phyloP scores from a whole-genome alignment of 1,284 basidiomycete species.

The Pascua guehoae region DNA sequence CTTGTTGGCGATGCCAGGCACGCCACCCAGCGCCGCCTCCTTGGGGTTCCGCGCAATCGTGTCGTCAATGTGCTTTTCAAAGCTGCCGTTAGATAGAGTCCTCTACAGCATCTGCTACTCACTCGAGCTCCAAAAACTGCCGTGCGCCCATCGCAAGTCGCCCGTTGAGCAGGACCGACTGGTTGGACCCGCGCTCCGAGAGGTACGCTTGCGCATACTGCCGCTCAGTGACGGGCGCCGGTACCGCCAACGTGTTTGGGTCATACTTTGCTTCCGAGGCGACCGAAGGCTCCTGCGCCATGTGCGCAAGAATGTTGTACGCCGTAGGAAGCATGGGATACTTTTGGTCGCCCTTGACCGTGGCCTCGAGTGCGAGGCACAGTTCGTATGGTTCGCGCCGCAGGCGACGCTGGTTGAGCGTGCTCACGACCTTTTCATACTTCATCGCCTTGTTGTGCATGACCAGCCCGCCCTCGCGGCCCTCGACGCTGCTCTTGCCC shows the following conservation, averaged over 20 bases:
- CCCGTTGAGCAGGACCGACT: conserved; percentile 27
- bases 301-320: conserved; percentile 48
- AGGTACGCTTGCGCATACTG: conserved; percentile 54
- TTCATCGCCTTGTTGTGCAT: conserved; percentile 88
- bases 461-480: conserved; percentile 51
- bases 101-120: conserved; percentile 21
- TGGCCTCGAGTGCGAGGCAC: conserved; percentile 35
- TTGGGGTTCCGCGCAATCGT: conserved; percentile 77
- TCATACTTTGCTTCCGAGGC: conserved; percentile 14
- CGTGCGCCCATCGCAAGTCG: conserved; percentile 40
- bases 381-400: conserved; percentile 35
- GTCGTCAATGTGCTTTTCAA: conserved; percentile 78
- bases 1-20: conserved; percentile 84
- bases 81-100: conserved; percentile 50
- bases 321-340: conserved; percentile 45
- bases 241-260: conserved; percentile 2
- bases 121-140: conserved; percentile 59
- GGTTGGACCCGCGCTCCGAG: conserved; percentile 21
- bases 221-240: conserved; percentile 42
- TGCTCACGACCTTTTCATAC: conserved; percentile 80
- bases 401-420: conserved; percentile 38
- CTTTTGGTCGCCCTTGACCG: conserved; percentile 44
- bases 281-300: conserved; percentile 52
- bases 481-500: conserved; percentile 29
- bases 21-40: conserved; percentile 85